Evolutionary conservation across 495 filamentous ascomycete genomes (phyloP).

Genomic region (Penicillium diatomitis): DNA sequence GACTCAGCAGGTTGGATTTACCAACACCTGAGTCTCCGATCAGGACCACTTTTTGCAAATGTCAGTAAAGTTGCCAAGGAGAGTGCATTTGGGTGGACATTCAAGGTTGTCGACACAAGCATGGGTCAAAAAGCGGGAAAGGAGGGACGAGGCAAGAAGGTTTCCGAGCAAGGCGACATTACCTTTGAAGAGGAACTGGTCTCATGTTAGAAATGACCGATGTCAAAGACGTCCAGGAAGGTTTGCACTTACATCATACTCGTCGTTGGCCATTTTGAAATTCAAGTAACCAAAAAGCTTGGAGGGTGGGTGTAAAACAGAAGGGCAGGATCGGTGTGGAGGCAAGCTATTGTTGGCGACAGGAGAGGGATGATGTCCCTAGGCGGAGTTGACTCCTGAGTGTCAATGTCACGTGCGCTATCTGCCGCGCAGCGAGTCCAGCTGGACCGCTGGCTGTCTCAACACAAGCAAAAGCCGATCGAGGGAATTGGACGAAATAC

Average conservation of each 20-base stretch:
- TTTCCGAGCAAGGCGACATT: slow-evolving; percentile 26
- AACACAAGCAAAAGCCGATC: no score
- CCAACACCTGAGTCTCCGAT: slow-evolving; percentile 99
- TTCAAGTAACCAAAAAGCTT: slow-evolving; percentile 12
- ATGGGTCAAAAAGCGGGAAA: slow-evolving; percentile 1
- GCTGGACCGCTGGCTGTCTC: no score
- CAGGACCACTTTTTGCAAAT: slow-evolving; percentile 64
- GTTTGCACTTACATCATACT: slow-evolving; percentile 84
- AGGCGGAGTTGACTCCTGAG: slow-evolving; percentile 22
- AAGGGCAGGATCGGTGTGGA: slow-evolving; percentile 9
- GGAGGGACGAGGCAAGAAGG: slow-evolving; percentile 3
- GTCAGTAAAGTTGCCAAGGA: slow-evolving; percentile 9
- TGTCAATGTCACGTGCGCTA: slow-evolving; percentile 18
- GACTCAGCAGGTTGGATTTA: slow-evolving; percentile 98
- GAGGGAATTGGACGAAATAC: no score
- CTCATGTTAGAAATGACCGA: slow-evolving; percentile 7
- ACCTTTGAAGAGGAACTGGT: slow-evolving; percentile 99
- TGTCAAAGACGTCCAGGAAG: background rate
- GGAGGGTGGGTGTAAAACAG: slow-evolving; percentile 6
- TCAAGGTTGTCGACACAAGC: background rate
- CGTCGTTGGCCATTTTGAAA: slow-evolving; percentile 90
- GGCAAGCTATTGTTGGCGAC: slow-evolving; percentile 10
- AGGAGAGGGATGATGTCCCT: slow-evolving; percentile 26
- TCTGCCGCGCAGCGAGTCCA: slow-evolving; percentile 3
- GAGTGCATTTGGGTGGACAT: background rate